phyloP scores from a whole-genome alignment of 768 basidiomycete genomes.

The Suillus bovinus region DNA sequence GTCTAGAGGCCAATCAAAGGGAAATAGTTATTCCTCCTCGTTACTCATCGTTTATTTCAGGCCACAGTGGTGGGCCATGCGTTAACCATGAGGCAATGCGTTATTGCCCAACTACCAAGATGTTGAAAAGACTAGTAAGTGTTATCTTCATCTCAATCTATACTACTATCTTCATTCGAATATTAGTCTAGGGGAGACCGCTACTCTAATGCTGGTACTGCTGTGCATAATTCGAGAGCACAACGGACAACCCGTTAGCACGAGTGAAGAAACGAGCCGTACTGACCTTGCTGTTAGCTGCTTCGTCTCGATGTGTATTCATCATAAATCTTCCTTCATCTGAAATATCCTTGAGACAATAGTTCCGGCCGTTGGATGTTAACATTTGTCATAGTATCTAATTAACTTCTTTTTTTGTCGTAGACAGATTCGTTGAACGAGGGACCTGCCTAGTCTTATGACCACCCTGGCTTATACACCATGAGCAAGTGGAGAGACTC shows the following conservation, averaged over 20 bases:
- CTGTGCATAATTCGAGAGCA: background rate
- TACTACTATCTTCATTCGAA: background rate
- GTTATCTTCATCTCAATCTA: background rate
- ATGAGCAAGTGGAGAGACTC: too few species aligned
- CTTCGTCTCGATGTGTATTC: background rate
- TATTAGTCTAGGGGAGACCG: background rate
- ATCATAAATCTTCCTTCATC: background rate
- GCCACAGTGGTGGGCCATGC: background rate
- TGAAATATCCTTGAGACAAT: background rate
- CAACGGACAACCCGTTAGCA: background rate
- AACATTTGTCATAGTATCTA: background rate
- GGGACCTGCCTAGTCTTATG: background rate
- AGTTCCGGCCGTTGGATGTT: background rate
- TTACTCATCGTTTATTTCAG: background rate
- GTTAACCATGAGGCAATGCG: background rate
- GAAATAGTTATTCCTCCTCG: background rate
- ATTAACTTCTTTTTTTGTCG: background rate
- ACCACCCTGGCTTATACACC: too few species aligned
- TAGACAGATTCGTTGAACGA: background rate
- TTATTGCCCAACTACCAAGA: background rate
- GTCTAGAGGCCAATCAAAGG: background rate
- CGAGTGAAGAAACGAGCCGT: background rate
- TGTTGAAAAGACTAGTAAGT: background rate
- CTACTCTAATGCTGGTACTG: background rate
- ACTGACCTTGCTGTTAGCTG: background rate